Percentiles rank a stretch among this genome's conserved stretches.
Conservation (phyloP, 2,329 filamentous ascomycete genomes). For the Calonectria pseudoturangicola region DNA sequence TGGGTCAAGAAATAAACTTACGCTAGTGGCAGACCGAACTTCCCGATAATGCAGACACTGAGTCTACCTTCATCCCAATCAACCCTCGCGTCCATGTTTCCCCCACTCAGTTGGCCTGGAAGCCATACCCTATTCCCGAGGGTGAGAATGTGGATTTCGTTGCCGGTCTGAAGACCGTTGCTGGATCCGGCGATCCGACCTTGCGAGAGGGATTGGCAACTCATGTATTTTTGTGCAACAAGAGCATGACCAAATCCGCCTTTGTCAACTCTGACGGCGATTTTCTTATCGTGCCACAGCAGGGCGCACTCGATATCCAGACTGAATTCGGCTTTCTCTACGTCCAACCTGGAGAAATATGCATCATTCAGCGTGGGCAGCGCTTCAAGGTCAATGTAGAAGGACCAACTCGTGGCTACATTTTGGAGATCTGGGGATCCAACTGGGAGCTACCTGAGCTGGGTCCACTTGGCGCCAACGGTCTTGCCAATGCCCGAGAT, state of each 20-base stretch:
- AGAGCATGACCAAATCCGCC: constrained; percentile 66
- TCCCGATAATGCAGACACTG: constrained; percentile 34
- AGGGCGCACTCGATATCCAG: constrained; percentile 79
- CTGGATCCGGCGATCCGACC: constrained; percentile 68
- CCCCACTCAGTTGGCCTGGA: constrained; percentile 46
- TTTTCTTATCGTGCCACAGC: constrained; percentile 79
- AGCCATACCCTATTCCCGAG: constrained; percentile 35
- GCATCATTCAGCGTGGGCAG: constrained; percentile 79
- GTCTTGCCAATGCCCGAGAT: constrained; percentile 79
- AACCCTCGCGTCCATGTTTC: constrained; percentile 46
- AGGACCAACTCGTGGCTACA: constrained; percentile 78
- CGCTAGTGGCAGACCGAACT: neutral
- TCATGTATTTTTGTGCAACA: constrained; percentile 67
- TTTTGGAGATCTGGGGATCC: constrained; percentile 79
- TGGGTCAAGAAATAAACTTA: neutral
- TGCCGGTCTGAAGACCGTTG: constrained; percentile 67
- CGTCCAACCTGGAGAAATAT: constrained; percentile 81
- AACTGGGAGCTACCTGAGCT: constrained; percentile 81
- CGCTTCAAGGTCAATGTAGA: constrained; percentile 64
- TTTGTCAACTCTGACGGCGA: constrained; percentile 79
- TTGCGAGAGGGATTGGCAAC: constrained; percentile 67
- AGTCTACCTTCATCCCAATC: constrained; percentile 43
- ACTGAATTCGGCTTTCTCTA: constrained; percentile 80
- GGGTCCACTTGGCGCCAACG: constrained; percentile 79
- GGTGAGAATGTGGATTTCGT: constrained; percentile 64